Percentiles rank a stretch among this genome's conserved stretches.
These are phyloP conservation scores for Penicillium sp. DNA, from an alignment of 2,329 filamentous ascomycete species.

Conservation along the genomic window DNA sequence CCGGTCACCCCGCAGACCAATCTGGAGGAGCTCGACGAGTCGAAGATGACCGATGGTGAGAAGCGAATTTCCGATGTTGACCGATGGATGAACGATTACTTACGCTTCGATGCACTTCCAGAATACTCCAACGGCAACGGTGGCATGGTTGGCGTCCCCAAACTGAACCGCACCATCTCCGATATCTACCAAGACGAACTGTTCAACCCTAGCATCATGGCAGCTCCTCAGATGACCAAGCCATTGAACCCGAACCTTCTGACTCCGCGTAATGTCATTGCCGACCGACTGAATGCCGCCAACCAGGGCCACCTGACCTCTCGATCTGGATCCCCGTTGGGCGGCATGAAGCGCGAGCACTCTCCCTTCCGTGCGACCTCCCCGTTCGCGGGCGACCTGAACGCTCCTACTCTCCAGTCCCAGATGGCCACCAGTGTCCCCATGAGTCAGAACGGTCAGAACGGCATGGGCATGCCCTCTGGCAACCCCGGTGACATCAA, in stretches of 20 bases:
- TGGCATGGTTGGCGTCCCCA: slow-evolving; percentile 55
- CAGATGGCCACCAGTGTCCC: slow-evolving; percentile 42
- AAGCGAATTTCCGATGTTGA: slow-evolving; percentile 35
- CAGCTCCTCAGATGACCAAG: slow-evolving; percentile 36
- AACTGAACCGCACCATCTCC: slow-evolving; percentile 79
- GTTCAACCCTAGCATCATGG: slow-evolving; percentile 56
- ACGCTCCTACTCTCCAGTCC: slow-evolving; percentile 32
- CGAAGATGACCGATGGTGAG: slow-evolving; percentile 56
- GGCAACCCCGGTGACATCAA: slow-evolving; percentile 51
- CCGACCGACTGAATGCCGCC: slow-evolving; percentile 71
- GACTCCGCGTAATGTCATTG: slow-evolving; percentile 61
- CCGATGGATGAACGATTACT: slow-evolving; percentile 60
- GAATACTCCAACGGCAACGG: slow-evolving; percentile 48
- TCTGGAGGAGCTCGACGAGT: slow-evolving; percentile 52
- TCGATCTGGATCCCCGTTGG: slow-evolving; percentile 54
- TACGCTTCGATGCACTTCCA: slow-evolving; percentile 57
- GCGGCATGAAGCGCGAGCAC: slow-evolving; percentile 56
- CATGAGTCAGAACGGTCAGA: slow-evolving; percentile 20
- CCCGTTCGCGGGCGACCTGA: slow-evolving; percentile 52
- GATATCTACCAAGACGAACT: slow-evolving; percentile 81
- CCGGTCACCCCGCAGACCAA: slow-evolving; percentile 58
- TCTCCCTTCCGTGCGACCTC: slow-evolving; percentile 78
- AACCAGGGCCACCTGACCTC: slow-evolving; percentile 68
- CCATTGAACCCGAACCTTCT: slow-evolving; percentile 33
- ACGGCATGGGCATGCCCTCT: slow-evolving; percentile 28